Percentiles rank a stretch among this genome's conserved stretches.
phyloP scores from a whole-genome alignment of 2,329 filamentous ascomycete species.

The Penicillium sp. region DNA sequence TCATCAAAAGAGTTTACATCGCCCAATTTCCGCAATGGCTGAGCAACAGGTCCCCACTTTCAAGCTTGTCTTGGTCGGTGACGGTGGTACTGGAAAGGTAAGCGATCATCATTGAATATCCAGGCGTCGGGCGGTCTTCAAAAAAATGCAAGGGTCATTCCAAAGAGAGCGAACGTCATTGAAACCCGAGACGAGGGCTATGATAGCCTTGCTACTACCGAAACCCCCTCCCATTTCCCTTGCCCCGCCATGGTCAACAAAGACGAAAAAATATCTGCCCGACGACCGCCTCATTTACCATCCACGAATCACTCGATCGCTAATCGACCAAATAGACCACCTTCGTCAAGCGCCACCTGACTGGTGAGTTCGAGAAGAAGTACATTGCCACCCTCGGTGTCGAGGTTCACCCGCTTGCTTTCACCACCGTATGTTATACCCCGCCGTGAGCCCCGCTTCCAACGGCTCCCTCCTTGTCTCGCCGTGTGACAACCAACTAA shows the following conservation, averaged over 20 bases:
- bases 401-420: slow-evolving; percentile 96
- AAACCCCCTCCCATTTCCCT: slow-evolving; percentile 10
- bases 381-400: slow-evolving; percentile 99
- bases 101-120: slow-evolving; percentile 32
- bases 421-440: slow-evolving; percentile 86
- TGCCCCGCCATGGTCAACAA: slow-evolving; percentile 29
- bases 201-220: slow-evolving; percentile 7
- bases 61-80: slow-evolving; percentile 99
- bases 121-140: slow-evolving; percentile 4
- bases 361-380: slow-evolving; percentile 99
- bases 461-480: slow-evolving; percentile 3
- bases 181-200: background rate
- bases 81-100: slow-evolving; percentile 99
- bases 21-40: slow-evolving; percentile 58
- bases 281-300: slow-evolving; percentile 20
- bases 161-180: background rate
- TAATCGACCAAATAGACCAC: slow-evolving; percentile 70
- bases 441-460: slow-evolving; percentile 36
- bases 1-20: slow-evolving; percentile 7
- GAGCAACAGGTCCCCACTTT: slow-evolving; percentile 71
- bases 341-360: slow-evolving; percentile 99
- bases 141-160: background rate
- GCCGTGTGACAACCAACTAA: slow-evolving; percentile 27
- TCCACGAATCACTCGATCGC: slow-evolving; percentile 16
- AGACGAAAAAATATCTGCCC: slow-evolving; percentile 27